Evolutionary conservation across 2,329 filamentous ascomycete species (phyloP), one percentile per base, ranked within the genome.

Genomic region (Xylariaceae sp.): DNA sequence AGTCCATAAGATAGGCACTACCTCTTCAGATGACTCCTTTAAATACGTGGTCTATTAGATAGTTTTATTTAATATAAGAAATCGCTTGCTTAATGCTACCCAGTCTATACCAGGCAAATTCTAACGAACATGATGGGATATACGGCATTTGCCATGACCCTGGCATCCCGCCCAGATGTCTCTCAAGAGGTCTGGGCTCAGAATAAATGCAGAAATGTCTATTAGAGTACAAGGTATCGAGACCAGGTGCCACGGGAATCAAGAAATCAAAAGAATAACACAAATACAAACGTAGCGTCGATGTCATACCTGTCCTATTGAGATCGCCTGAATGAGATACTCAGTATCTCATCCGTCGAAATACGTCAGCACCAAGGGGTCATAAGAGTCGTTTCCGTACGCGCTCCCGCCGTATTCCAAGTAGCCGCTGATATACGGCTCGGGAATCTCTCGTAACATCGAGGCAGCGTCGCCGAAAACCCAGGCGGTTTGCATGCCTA

Each of bases 331-430:
- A 47, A 51, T 47, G 26, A 29, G 19, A 19, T 2, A 47, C n/a
- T 46, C 41, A 30, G 35, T 32, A 7, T 3, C 45, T 59, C 41
- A 59, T 39, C 47, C 52, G 29, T 58, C 41, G 40, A 55, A 67
- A 40, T 66, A 66, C 11, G 60, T 59, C 5, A 67, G 47, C 11
- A 71, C 68, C 11, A 71, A 53, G 2, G 69, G 68, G 52, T 71
- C 68, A 50, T 65, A 67, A 3, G 59, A 68, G 6, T 58, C 60
- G 47, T 73, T 78, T 2, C 76, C 76, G 45, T 75, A 76, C 0
- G 74, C 76, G 32, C 65, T 71, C 0, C 76, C 76, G 0, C 75
- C 76, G 52, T 71, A 79, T 0, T 65, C 59, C 3, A 78, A 55
- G 51, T 79, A 79, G 0, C 73, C 74, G 6, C 57, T 57, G 8